phyloP scores from a whole-genome alignment of 495 filamentous ascomycete genomes.

The Trichoderma virens region DNA sequence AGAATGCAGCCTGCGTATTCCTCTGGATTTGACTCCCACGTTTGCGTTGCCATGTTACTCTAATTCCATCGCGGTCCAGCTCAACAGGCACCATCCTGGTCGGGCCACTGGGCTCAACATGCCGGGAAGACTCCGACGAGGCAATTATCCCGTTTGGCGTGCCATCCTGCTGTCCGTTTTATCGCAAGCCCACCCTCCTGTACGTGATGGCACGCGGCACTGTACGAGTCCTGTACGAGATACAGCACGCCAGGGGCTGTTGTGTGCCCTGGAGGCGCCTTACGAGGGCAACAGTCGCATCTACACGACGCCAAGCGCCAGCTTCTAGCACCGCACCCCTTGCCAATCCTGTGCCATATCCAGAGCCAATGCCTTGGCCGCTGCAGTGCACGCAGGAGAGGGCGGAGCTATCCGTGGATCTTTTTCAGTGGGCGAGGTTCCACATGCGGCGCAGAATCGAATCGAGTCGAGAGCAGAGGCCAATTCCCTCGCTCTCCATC shows the following conservation, averaged over 20 bases:
- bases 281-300: background rate
- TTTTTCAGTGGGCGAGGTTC: background rate
- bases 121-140: conserved; percentile 6
- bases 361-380: conserved; percentile 4
- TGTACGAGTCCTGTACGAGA: background rate
- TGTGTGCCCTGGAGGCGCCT: background rate
- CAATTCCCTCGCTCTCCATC: background rate
- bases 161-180: background rate
- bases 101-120: background rate
- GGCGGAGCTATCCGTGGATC: conserved; percentile 5
- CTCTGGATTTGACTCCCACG: too few species aligned
- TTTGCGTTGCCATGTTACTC: background rate
- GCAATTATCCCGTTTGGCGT: conserved; percentile 8
- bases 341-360: background rate
- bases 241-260: background rate
- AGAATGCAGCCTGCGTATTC: too few species aligned
- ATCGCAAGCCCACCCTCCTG: conserved; percentile 1
- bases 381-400: conserved; percentile 3
- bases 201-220: background rate
- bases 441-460: background rate
- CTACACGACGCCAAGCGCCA: background rate
- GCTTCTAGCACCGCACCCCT: too few species aligned
- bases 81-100: background rate
- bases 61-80: too few species aligned
- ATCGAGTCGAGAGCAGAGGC: too few species aligned